Percentiles rank a stretch among this genome's conserved stretches.
These are phyloP conservation scores for Zhuliangozyma parablackwelliae DNA, from an alignment of 1,139 yeast species.

Conservation along the genomic window DNA sequence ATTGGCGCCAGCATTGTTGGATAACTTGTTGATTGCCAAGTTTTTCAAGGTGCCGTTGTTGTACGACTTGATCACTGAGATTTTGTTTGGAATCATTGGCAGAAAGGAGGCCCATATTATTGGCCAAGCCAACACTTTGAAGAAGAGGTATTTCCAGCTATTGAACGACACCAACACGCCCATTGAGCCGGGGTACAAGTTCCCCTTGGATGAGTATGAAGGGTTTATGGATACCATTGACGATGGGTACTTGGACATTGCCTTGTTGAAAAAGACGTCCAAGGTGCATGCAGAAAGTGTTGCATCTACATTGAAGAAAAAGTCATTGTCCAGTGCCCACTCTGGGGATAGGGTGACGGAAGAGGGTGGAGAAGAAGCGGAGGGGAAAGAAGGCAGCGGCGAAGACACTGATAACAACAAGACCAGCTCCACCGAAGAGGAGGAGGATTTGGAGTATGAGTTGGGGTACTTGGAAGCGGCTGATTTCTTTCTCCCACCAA, in stretches of 20 bases:
- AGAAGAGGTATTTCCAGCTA: constrained; percentile 23
- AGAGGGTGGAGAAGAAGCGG: not conserved
- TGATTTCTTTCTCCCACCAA: constrained; percentile 13
- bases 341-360: not conserved
- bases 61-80: constrained; percentile 64
- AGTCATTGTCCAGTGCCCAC: constrained; percentile 8
- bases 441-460: constrained; percentile 18
- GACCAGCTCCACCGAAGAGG: constrained; percentile 16
- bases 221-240: constrained; percentile 67
- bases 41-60: constrained; percentile 63
- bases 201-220: constrained; percentile 58
- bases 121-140: constrained; percentile 34
- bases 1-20: constrained; percentile 62
- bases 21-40: constrained; percentile 57
- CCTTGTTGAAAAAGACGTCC: constrained; percentile 46
- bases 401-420: constrained; percentile 6
- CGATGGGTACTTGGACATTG: constrained; percentile 60
- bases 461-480: constrained; percentile 27
- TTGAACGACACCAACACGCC: constrained; percentile 22
- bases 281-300: constrained; percentile 21
- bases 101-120: constrained; percentile 55
- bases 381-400: constrained; percentile 1
- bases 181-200: constrained; percentile 21
- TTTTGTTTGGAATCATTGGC: constrained; percentile 63
- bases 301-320: constrained; percentile 13